phyloP scores from a whole-genome alignment of 352 stramenopile genomes.

The Achlya hypogyna region DNA sequence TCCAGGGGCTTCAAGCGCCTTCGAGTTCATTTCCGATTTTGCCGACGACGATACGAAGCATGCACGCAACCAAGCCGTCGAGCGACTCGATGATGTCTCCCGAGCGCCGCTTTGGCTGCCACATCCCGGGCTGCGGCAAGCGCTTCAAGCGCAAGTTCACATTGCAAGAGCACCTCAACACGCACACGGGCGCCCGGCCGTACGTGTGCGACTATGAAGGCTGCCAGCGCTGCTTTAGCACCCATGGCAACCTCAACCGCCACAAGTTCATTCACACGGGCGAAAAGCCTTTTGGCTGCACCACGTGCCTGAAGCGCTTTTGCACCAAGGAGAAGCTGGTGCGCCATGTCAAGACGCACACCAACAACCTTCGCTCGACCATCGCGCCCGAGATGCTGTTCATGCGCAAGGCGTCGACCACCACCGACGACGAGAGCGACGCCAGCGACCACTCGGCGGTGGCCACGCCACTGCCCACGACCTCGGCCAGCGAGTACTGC shows the following conservation, averaged over 20 bases:
- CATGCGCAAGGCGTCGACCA: background rate
- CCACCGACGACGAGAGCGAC: background rate
- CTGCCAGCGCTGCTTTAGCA: slow-evolving; percentile 56
- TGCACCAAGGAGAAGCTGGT: slow-evolving; percentile 1
- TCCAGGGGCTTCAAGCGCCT: background rate
- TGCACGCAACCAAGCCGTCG: background rate
- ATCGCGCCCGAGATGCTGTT: background rate
- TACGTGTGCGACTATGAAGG: slow-evolving; percentile 36
- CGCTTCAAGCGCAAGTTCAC: slow-evolving; percentile 20
- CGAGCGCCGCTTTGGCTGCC: slow-evolving; percentile 40
- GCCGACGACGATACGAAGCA: background rate
- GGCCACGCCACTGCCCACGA: background rate
- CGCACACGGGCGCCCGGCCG: slow-evolving; percentile 59
- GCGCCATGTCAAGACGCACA: background rate
- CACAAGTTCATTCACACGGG: slow-evolving; percentile 42
- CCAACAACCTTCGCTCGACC: background rate
- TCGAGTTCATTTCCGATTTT: background rate
- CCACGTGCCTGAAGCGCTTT: background rate
- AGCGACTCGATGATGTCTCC: background rate
- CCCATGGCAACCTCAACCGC: slow-evolving; percentile 47
- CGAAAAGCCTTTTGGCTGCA: background rate
- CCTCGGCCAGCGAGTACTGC: background rate
- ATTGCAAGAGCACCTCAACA: slow-evolving; percentile 49
- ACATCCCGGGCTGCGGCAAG: slow-evolving; percentile 24
- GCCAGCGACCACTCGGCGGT: background rate